Conservation (phyloP, 2,329 filamentous ascomycete genomes). For the Aureobasidium sp. region DNA sequence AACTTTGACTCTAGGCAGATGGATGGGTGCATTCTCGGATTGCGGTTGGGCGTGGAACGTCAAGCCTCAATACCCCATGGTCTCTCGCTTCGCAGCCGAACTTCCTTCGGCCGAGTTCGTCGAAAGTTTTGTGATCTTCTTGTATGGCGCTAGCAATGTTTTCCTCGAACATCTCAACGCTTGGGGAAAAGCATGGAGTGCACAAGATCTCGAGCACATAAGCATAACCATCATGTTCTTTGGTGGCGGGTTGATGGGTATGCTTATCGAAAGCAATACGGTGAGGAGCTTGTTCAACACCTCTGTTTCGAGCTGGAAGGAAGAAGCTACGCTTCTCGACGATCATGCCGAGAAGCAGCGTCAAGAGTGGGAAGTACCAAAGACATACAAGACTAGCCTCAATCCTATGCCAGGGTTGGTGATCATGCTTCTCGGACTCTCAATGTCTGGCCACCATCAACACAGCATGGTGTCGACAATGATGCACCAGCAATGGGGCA, state of each 20-base stretch:
- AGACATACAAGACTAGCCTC: slow-evolving; percentile 62
- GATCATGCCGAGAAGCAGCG: background rate
- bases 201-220: slow-evolving; percentile 77
- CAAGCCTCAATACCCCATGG: slow-evolving; percentile 50
- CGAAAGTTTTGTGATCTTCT: slow-evolving; percentile 77
- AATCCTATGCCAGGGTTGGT: slow-evolving; percentile 80
- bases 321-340: background rate
- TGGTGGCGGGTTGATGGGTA: slow-evolving; percentile 62
- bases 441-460: slow-evolving; percentile 90
- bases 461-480: slow-evolving; percentile 70
- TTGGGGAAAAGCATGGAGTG: slow-evolving; percentile 59
- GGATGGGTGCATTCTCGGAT: slow-evolving; percentile 78
- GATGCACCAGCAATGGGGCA: slow-evolving; percentile 88
- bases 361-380: slow-evolving; percentile 47
- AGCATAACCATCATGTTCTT: slow-evolving; percentile 88
- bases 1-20: slow-evolving; percentile 72
- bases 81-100: slow-evolving; percentile 50
- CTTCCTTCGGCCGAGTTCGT: slow-evolving; percentile 71
- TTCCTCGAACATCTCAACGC: slow-evolving; percentile 78
- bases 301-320: slow-evolving; percentile 5
- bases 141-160: slow-evolving; percentile 78
- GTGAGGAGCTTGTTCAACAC: slow-evolving; percentile 54
- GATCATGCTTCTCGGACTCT: slow-evolving; percentile 73
- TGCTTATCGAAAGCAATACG: slow-evolving; percentile 25
- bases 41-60: slow-evolving; percentile 91